Percentiles rank a stretch among this genome's conserved stretches.
These are phyloP conservation scores for Closterium sp. DNA, from an alignment of 139 green algal species.

Conservation along the genomic window DNA sequence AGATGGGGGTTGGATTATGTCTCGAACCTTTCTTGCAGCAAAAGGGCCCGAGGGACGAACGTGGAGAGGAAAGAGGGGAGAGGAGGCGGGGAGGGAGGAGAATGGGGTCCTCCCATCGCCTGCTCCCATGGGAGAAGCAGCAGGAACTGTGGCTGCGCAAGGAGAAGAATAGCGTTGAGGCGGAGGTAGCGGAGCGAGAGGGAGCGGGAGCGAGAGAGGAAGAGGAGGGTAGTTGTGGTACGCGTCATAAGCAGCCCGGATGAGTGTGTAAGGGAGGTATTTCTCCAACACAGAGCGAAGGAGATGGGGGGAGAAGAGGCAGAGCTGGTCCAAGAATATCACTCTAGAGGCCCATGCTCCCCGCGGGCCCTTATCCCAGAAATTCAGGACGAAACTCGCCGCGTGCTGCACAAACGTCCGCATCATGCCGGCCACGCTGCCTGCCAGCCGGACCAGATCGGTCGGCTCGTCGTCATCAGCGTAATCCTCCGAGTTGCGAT, in stretches of 20 bases:
- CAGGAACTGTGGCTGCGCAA: background rate
- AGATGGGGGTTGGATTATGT: background rate
- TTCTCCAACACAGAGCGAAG: constrained; percentile 19
- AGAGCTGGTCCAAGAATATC: constrained; percentile 45
- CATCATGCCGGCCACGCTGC: constrained; percentile 3
- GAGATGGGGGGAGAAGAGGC: constrained; percentile 29
- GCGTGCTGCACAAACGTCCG: constrained; percentile 29
- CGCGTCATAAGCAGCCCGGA: constrained; percentile 24
- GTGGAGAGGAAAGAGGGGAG: background rate
- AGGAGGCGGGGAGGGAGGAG: background rate
- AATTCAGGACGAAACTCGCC: background rate
- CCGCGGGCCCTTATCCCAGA: constrained; percentile 12
- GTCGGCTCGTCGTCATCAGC: constrained; percentile 17
- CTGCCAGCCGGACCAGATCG: background rate
- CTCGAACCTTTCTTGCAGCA: constrained; percentile 3
- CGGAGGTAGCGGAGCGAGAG: constrained; percentile 7
- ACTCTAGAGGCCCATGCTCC: background rate
- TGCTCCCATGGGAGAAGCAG: background rate
- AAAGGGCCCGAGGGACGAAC: background rate
- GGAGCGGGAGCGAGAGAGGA: constrained; percentile 7
- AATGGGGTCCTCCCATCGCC: background rate
- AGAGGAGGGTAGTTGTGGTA: constrained; percentile 23
- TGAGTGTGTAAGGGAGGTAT: constrained; percentile 31
- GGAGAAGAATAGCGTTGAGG: background rate
- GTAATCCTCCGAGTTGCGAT: background rate